phyloP scores from a whole-genome alignment of 805 yeast genomes.

The Nakazawaea molendinolei region DNA sequence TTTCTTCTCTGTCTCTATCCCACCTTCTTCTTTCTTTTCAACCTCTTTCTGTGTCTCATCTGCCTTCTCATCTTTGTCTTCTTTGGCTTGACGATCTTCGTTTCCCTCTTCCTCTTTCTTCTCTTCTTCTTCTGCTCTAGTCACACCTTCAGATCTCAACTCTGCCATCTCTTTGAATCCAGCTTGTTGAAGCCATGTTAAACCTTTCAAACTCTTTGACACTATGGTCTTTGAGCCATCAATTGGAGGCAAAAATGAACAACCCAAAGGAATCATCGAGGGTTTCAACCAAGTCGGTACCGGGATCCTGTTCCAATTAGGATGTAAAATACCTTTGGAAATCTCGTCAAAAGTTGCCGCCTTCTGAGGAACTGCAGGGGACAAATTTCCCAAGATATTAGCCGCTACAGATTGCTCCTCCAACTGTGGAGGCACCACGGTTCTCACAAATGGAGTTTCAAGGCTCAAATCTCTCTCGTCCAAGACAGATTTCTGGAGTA shows the following conservation, averaged over 20 bases:
- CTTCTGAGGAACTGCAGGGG: constrained; percentile 24
- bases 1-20: constrained; percentile 7
- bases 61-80: constrained; percentile 2
- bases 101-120: neutral
- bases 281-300: constrained; percentile 58
- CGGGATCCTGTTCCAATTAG: constrained; percentile 59
- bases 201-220: constrained; percentile 42
- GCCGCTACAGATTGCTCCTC: constrained; percentile 21
- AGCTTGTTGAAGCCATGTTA: constrained; percentile 46
- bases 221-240: constrained; percentile 55
- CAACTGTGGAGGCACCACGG: constrained; percentile 60
- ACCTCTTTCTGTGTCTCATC: constrained; percentile 4
- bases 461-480: constrained; percentile 69
- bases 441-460: constrained; percentile 60
- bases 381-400: constrained; percentile 37
- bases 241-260: constrained; percentile 58
- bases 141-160: constrained; percentile 11
- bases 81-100: neutral
- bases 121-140: constrained; percentile 5
- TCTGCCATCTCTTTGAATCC: constrained; percentile 35
- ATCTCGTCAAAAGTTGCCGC: constrained; percentile 33
- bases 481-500: constrained; percentile 58
- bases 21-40: constrained; percentile 5
- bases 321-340: constrained; percentile 47
- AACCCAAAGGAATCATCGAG: constrained; percentile 33